Evolutionary conservation across 306 rosid genomes (phyloP), one percentile per base, ranked within the genome.

Genomic region (Hylodesmum podocarpum): DNA sequence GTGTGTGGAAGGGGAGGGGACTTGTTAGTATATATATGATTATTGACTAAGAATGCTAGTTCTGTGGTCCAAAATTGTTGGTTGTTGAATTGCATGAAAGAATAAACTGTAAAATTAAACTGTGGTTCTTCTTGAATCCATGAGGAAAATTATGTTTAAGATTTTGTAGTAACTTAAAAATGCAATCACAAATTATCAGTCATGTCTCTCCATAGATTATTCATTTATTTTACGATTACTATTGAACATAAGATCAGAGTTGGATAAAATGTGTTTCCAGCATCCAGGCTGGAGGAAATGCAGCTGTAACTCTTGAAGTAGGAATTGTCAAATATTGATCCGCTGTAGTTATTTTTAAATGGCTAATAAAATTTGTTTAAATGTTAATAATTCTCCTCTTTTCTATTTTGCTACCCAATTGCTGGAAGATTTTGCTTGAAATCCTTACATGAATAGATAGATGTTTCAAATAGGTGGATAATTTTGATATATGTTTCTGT

Each of bases 241-340:
- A 54, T 79, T 13, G 53, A 66, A 74, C n/a, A 57, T 58, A 67
- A 34, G 41, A 50, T 7, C 40, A 13, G 40, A 73, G 63, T 83
- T 68, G 55, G 63, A 28, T 66, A 49, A 49, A 58, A 14, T 51
- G 73, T 43, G 57, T 77, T 76, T 66, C 16, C 66, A 37, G 46
- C 24, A n/a, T 47, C 47, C 40, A 53, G 28, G 55, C 55, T 5
- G 78, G 61, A 61, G 68, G 44, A 44, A 49, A 49, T 37, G 72
- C 63, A 21, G 49, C 22, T 76, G 27, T 74, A 51, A 31, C 78
- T 31, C 16, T 55, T 25, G 50, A 66, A 66, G 24, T 73, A 24
- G 76, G 76, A 80, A 54, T 64, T 65, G 31, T 64, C 41, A 19
- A 66, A 41, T 54, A 70, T 73, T 61, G 72, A 54, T 57, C 58